Conservation (phyloP, 441 rosid species). For the Caryocar brasiliense region DNA sequence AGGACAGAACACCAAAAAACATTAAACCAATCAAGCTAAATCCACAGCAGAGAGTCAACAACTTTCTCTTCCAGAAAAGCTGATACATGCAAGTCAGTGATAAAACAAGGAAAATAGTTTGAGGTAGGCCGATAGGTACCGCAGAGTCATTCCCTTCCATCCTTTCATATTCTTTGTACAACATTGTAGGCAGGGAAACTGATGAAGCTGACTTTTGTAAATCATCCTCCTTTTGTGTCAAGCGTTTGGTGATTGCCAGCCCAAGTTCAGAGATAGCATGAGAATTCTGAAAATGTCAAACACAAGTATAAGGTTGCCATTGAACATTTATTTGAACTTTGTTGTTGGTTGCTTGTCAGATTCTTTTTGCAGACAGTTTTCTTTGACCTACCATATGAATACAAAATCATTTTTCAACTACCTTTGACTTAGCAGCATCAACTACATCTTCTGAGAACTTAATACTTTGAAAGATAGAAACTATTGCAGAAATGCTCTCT, state of each 20-base stretch:
- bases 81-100: too few species aligned
- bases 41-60: not conserved
- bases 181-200: conserved; percentile 51
- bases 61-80: not conserved
- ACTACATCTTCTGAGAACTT: conserved; percentile 70
- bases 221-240: conserved; percentile 43
- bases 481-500: conserved; percentile 47
- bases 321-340: not conserved
- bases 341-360: too few species aligned
- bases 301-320: conserved; percentile 10
- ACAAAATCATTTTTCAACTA: conserved; percentile 19
- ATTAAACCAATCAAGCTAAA: not conserved
- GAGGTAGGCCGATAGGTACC: conserved; percentile 46
- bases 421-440: conserved; percentile 78
- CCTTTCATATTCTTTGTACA: conserved; percentile 60
- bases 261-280: conserved; percentile 93
- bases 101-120: not conserved
- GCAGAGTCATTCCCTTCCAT: conserved; percentile 46
- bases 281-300: conserved; percentile 58
- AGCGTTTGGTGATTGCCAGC: conserved; percentile 53
- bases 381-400: too few species aligned
- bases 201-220: conserved; percentile 28
- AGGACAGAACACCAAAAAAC: not conserved
- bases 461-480: conserved; percentile 54
- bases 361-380: too few species aligned